These are phyloP conservation scores for Gossypium lobatum DNA, from an alignment of 441 rosid species.

Conservation along the genomic window DNA sequence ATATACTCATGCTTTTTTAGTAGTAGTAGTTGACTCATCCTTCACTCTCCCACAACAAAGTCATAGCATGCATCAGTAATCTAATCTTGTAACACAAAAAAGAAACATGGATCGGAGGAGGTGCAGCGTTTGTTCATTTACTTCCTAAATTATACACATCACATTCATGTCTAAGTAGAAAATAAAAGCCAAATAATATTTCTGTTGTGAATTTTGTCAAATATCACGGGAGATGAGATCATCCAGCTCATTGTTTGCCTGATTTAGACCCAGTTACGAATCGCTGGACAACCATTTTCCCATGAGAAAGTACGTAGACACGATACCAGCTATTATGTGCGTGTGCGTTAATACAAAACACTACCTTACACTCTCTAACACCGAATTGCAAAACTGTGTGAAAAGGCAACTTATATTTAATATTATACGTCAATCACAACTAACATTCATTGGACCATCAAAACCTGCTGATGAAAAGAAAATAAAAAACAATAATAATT, in stretches of 20 bases:
- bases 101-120: background rate
- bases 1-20: too few relatives aligned
- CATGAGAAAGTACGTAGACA: too few relatives aligned
- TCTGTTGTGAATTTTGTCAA: background rate
- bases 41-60: too few relatives aligned
- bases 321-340: too few relatives aligned
- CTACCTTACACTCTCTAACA: background rate
- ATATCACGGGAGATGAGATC: background rate
- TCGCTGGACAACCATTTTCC: too few relatives aligned
- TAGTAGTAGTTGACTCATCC: too few relatives aligned
- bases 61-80: too few relatives aligned
- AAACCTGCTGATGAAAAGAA: background rate
- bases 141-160: background rate
- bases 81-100: too few relatives aligned
- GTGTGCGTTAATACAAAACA: too few relatives aligned
- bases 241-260: background rate
- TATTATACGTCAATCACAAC: background rate
- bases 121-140: background rate
- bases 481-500: slow-evolving; percentile 7
- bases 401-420: background rate
- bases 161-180: background rate
- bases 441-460: background rate
- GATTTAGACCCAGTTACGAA: too few relatives aligned
- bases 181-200: background rate
- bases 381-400: slow-evolving; percentile 10